A percentile compares a stretch with the other conserved stretches of the same genome.
Evolutionary conservation across 2,329 filamentous ascomycete species (phyloP).

Genomic region (Pochonia chlamydosporia): DNA sequence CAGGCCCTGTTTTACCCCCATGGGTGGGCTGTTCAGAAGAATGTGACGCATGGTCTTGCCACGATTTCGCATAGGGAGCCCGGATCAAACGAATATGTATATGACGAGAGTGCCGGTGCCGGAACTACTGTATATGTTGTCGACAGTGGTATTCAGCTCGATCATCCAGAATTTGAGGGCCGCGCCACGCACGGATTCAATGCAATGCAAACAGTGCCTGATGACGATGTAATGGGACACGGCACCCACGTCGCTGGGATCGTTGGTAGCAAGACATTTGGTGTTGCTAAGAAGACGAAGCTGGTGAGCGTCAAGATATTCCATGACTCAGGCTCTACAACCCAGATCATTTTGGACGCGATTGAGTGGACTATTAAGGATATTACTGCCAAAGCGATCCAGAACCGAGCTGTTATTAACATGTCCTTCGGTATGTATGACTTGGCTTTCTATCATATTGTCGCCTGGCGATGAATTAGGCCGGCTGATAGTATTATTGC

Average conservation of each 20-base stretch:
- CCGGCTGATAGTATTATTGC: background rate
- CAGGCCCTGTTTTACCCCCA: constrained; percentile 22
- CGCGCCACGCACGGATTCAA: constrained; percentile 34
- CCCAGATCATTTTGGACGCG: constrained; percentile 21
- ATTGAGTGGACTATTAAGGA: constrained; percentile 36
- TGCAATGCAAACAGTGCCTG: constrained; percentile 24
- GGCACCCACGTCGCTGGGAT: constrained; percentile 43
- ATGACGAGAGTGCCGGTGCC: constrained; percentile 34
- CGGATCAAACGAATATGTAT: constrained; percentile 30
- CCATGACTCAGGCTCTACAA: constrained; percentile 14
- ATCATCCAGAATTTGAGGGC: constrained; percentile 39
- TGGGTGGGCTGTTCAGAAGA: constrained; percentile 22
- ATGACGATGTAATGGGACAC: constrained; percentile 33
- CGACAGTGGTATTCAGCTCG: constrained; percentile 46
- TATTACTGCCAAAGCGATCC: constrained; percentile 31
- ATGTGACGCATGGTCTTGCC: constrained; percentile 38
- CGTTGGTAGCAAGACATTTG: constrained; percentile 36
- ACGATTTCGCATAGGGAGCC: constrained; percentile 35
- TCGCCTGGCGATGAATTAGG: no score
- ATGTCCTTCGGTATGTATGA: constrained; percentile 41
- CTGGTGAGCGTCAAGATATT: constrained; percentile 43
- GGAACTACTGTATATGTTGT: constrained; percentile 46
- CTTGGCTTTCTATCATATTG: background rate
- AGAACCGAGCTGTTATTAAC: constrained; percentile 42
- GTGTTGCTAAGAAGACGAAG: constrained; percentile 37